These are phyloP conservation scores for Corylus avellana DNA, from an alignment of 306 rosid genomes.

Conservation along the genomic window DNA sequence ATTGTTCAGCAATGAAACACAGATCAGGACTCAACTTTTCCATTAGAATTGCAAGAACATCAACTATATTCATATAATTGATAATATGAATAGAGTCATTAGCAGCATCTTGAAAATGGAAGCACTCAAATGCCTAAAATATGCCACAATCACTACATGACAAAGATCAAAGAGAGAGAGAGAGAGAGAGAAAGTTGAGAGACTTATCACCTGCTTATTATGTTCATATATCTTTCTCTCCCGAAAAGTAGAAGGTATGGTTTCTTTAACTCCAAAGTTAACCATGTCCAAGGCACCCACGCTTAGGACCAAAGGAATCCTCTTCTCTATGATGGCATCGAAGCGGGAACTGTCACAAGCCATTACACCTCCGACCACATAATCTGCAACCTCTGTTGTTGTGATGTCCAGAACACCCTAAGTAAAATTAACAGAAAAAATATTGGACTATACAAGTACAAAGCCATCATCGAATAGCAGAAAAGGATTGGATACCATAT, in stretches of 20 bases:
- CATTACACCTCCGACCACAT: slow-evolving; percentile 85
- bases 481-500: slow-evolving; percentile 20
- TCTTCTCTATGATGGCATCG: slow-evolving; percentile 70
- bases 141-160: slow-evolving; percentile 22
- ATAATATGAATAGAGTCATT: background rate
- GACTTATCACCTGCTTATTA: slow-evolving; percentile 72
- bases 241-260: slow-evolving; percentile 63
- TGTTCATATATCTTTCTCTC: slow-evolving; percentile 74
- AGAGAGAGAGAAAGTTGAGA: background rate
- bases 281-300: slow-evolving; percentile 95
- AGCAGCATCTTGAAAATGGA: background rate
- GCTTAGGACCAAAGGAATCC: slow-evolving; percentile 70
- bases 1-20: slow-evolving; percentile 5
- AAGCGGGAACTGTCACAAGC: slow-evolving; percentile 82
- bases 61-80: slow-evolving; percentile 17
- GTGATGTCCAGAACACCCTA: slow-evolving; percentile 86
- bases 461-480: slow-evolving; percentile 16
- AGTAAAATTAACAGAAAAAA: slow-evolving; percentile 26
- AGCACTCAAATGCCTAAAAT: slow-evolving; percentile 18
- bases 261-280: slow-evolving; percentile 81
- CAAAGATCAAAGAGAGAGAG: background rate
- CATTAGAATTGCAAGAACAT: slow-evolving; percentile 9
- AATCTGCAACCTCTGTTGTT: slow-evolving; percentile 90
- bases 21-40: slow-evolving; percentile 3
- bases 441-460: slow-evolving; percentile 3